Conservation (phyloP, 2,329 filamentous ascomycete species). For the Diaporthe sp. region DNA sequence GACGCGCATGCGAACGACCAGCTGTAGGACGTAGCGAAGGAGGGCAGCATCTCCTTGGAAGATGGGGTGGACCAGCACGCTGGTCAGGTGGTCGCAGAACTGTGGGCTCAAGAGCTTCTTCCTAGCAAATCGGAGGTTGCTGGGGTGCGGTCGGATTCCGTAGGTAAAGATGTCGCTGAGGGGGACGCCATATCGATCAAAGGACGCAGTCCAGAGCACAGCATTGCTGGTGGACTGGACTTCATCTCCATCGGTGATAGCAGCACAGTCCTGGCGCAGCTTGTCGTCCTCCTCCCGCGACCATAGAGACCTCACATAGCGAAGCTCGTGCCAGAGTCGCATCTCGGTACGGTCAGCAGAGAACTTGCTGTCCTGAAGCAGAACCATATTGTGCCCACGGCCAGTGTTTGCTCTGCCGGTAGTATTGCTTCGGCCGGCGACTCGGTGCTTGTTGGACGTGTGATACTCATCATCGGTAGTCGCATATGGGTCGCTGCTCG, state of each 20-base stretch:
- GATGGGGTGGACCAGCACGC: conserved; percentile 8
- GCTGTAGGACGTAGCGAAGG: conserved; percentile 2
- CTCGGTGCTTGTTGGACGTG: neutral
- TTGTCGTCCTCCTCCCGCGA: neutral
- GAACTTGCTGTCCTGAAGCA: conserved; percentile 29
- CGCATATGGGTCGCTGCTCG: neutral
- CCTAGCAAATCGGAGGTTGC: neutral
- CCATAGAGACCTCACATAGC: conserved; percentile 24
- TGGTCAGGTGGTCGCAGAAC: conserved; percentile 11
- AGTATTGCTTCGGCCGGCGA: too few species aligned
- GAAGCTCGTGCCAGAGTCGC: conserved; percentile 17
- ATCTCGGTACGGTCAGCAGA: neutral
- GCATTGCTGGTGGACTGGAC: neutral
- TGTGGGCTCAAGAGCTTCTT: neutral
- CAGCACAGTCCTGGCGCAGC: neutral
- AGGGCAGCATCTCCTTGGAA: conserved; percentile 12
- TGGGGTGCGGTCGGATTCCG: conserved; percentile 14
- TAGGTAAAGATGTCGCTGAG: conserved; percentile 32
- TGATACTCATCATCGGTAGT: neutral
- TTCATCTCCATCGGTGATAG: neutral
- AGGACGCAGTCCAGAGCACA: conserved; percentile 5
- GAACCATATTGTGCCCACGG: neutral
- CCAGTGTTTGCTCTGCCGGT: neutral
- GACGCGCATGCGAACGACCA: conserved; percentile 1
- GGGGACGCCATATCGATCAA: conserved; percentile 9